Evolutionary conservation across 2,329 filamentous ascomycete species (phyloP).

Genomic region (Xylariaceae sp.): DNA sequence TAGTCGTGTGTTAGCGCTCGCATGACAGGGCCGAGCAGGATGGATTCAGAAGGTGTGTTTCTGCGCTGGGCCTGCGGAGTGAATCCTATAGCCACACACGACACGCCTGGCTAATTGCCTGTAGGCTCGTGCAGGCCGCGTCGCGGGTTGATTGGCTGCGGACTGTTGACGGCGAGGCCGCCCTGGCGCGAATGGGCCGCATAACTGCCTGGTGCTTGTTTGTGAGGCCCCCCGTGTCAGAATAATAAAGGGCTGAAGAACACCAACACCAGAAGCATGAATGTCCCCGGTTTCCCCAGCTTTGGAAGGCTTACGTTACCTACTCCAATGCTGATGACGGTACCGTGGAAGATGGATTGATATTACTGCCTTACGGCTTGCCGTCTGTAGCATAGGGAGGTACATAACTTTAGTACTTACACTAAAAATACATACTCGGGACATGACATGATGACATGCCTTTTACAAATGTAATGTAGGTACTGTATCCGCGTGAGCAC

Average conservation of each 20-base stretch:
- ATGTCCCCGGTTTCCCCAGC: slow-evolving; percentile 18
- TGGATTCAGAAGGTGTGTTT: slow-evolving; percentile 23
- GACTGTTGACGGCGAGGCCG: slow-evolving; percentile 24
- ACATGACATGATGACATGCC: neutral
- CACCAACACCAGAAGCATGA: slow-evolving; percentile 21
- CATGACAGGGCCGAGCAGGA: slow-evolving; percentile 17
- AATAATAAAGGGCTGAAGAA: slow-evolving; percentile 29
- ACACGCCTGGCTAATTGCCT: slow-evolving; percentile 41
- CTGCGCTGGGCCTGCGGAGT: slow-evolving; percentile 21
- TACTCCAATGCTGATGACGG: slow-evolving; percentile 5
- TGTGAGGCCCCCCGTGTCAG: slow-evolving; percentile 25
- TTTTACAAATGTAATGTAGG: neutral
- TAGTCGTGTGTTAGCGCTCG: slow-evolving; percentile 16
- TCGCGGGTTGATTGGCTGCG: slow-evolving; percentile 36
- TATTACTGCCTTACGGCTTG: neutral
- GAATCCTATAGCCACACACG: slow-evolving; percentile 27
- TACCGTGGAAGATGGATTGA: neutral
- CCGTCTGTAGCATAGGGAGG: too few relatives aligned
- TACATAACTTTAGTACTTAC: too few relatives aligned
- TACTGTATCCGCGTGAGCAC: slow-evolving; percentile 9
- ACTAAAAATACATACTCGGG: too few relatives aligned
- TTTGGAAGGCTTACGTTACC: neutral
- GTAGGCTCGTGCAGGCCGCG: slow-evolving; percentile 38
- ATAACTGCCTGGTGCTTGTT: slow-evolving; percentile 28
- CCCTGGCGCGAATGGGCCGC: slow-evolving; percentile 29